Conservation (phyloP, 257 asterid genomes). For the Eucommia ulmoides region DNA sequence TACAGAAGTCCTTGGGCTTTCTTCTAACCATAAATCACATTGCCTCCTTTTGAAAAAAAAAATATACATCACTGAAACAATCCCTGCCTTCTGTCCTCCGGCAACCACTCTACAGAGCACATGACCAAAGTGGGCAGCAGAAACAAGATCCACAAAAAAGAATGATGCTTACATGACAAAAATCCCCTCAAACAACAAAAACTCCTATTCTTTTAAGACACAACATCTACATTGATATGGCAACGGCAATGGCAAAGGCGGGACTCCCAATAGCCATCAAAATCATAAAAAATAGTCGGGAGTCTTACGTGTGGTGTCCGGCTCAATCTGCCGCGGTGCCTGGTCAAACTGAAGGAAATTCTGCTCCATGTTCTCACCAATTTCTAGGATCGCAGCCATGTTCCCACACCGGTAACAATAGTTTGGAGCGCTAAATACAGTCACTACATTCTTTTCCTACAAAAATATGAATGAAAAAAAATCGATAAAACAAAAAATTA, state of each 20-base stretch:
- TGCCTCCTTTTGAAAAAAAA: not conserved
- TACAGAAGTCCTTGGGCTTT: too few species aligned
- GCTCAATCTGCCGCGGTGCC: conserved; percentile 3
- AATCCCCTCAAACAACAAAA: not conserved
- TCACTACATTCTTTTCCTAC: conserved; percentile 1
- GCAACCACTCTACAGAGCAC: conserved; percentile 11
- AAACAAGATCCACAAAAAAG: not conserved
- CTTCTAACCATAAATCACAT: too few species aligned
- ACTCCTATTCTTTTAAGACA: not conserved
- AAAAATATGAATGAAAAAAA: too few species aligned
- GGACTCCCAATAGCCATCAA: not conserved
- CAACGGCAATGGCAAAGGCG: not conserved
- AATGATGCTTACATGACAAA: conserved; percentile 1
- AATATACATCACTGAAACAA: not conserved
- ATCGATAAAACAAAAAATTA: too few species aligned
- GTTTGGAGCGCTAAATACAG: conserved; percentile 1
- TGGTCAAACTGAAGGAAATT: conserved; percentile 4
- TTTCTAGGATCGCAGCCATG: conserved; percentile 3
- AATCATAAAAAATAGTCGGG: conserved; percentile 1
- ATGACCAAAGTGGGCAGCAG: conserved; percentile 35
- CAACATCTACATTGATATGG: not conserved
- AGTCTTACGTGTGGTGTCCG: conserved; percentile 4
- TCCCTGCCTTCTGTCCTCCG: not conserved
- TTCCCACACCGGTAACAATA: conserved; percentile 2
- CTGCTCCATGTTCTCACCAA: conserved; percentile 3